A percentile compares a stretch with the other conserved stretches of the same genome.
Conservation (phyloP, 2,329 filamentous ascomycete genomes). For the Fusarium anthophilum region DNA sequence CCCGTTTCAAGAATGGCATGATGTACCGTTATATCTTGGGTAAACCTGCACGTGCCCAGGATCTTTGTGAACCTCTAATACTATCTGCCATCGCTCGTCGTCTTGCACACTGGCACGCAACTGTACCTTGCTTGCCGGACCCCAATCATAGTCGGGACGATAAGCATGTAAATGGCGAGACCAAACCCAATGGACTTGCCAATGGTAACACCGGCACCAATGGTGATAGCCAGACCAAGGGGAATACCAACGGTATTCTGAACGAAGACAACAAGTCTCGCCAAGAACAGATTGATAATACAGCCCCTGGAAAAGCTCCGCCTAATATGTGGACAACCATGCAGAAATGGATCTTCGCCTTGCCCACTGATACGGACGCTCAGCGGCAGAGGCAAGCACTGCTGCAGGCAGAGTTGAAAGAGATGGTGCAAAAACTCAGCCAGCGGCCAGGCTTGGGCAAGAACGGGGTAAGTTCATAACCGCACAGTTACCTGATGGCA, state of each 20-base stretch:
- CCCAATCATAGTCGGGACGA: constrained; percentile 31
- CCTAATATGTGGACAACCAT: constrained; percentile 95
- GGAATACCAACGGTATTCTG: constrained; percentile 41
- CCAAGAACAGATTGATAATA: constrained; percentile 57
- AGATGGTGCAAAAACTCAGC: constrained; percentile 76
- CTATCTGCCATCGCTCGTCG: constrained; percentile 85
- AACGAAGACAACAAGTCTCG: constrained; percentile 42
- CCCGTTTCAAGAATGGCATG: constrained; percentile 94
- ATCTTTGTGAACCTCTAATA: constrained; percentile 78
- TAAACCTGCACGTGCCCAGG: constrained; percentile 79
- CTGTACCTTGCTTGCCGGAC: constrained; percentile 65
- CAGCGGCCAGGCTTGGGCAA: constrained; percentile 79
- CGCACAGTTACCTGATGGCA: not conserved
- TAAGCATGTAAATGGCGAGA: constrained; percentile 47
- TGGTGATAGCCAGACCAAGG: constrained; percentile 48
- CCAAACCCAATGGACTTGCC: constrained; percentile 42
- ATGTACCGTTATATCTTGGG: constrained; percentile 92
- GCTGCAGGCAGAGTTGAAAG: constrained; percentile 79
- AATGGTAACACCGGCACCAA: constrained; percentile 37
- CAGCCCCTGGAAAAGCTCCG: constrained; percentile 73
- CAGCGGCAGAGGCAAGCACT: constrained; percentile 72
- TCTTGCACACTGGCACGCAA: constrained; percentile 93
- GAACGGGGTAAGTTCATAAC: constrained; percentile 68
- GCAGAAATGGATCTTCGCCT: constrained; percentile 92
- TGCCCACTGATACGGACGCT: constrained; percentile 77